Base-by-base conservation (phyloP, 2,329 filamentous ascomycete genomes). In the Aspergillus unguis region DNA sequence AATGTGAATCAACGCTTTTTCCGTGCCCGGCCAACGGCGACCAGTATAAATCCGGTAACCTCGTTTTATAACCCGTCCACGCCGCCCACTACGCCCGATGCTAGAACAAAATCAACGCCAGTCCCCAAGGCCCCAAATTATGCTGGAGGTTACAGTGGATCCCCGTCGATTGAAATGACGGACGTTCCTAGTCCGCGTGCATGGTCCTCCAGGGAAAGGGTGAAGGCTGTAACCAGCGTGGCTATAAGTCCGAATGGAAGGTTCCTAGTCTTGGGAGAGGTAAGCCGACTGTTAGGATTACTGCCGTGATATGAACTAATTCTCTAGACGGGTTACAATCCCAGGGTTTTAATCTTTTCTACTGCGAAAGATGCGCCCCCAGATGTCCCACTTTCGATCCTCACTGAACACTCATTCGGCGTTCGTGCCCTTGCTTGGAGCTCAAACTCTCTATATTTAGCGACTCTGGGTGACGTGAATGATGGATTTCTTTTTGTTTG, bases 401-500 rank as follows among this genome's bases (percentile, higher is more conserved):
- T 99, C 51, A 88, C 84, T 50, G 94, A 99, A 66, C 94, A 99
- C 71, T 86, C 85, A 1, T 95, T 90, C 70, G 94, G 94, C 5
- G 90, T 99, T 31, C 87, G 85, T 53, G 88, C 88, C 33, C 84
- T 99, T 32, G 87, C 91, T 2, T 99, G 95, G 80, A 96, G 92
- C 56, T 80, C 86, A 1, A 90, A 96, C 69, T 90, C 88, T 9
- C 86, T 82, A 58, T 95, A 87, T 70, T 80, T 99, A 32, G 94
- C 94, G 2, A 95, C 91, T 23, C 79, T 99, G 9, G 94, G 94
- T 28, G 84, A 87, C 17, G 82, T 88, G 50, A 96, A 96, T 67
- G 94, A 99, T 71, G 92, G 92, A 1, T 97, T 95, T 66, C 78
- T 99, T 23, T 95, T 92, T 68, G 80, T 97, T 28, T 97, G 92